phyloP scores from a whole-genome alignment of 306 rosid species.

The Malus sieversii region DNA sequence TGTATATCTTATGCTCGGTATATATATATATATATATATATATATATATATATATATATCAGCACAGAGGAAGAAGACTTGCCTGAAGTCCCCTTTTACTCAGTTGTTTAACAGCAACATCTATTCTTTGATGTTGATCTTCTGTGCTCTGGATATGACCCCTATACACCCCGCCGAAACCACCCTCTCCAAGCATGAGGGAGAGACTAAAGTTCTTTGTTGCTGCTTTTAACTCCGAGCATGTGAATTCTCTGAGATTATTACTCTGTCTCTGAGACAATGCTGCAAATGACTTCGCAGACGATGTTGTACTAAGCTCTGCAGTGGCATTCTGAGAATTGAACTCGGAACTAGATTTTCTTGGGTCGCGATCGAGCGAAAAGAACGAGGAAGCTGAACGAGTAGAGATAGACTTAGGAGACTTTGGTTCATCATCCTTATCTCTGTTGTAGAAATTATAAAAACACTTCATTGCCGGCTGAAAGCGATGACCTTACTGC shows the following conservation, averaged over 20 bases:
- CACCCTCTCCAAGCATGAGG: constrained; percentile 58
- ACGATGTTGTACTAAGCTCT: constrained; percentile 40
- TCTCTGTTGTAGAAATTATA: constrained; percentile 12
- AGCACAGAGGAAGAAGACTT: constrained; percentile 20
- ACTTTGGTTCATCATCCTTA: constrained; percentile 27
- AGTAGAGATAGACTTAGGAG: constrained; percentile 25
- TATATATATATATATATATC: neutral
- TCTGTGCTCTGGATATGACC: constrained; percentile 31
- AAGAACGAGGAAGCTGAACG: constrained; percentile 26
- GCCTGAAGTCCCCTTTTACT: constrained; percentile 64
- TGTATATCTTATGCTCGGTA: neutral
- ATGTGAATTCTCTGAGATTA: constrained; percentile 49
- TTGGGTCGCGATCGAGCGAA: constrained; percentile 34
- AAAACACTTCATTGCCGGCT: constrained; percentile 42
- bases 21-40: neutral
- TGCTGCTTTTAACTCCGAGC: constrained; percentile 47
- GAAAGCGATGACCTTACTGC: constrained; percentile 23
- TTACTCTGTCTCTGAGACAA: constrained; percentile 45
- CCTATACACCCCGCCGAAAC: constrained; percentile 52
- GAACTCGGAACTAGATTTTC: constrained; percentile 33
- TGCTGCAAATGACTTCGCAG: constrained; percentile 36
- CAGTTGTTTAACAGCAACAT: constrained; percentile 54
- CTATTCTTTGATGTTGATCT: constrained; percentile 33
- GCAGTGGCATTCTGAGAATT: constrained; percentile 39
- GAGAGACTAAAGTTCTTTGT: constrained; percentile 51